Base-by-base conservation (phyloP, 306 rosid species). In the Prunus salicina region DNA sequence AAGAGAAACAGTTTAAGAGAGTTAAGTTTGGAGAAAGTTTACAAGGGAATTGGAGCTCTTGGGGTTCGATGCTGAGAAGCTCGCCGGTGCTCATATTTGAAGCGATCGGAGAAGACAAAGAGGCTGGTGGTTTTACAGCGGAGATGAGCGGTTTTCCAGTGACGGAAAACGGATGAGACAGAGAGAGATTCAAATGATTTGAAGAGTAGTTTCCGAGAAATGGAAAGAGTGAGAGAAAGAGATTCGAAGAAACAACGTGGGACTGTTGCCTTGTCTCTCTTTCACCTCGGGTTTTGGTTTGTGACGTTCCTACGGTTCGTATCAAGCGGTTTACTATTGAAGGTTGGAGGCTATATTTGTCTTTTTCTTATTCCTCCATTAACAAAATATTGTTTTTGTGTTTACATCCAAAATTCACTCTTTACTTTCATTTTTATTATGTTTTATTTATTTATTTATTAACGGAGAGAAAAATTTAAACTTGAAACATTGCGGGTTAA, bases 21-120 rank as follows among this genome's bases (percentile, higher is more conserved):
- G 46, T 4, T 5, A 57, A 71, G 24, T 50, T 71, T 38, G 69
- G 20, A 18, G 7, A 58, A 47, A 78, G 58, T 86, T 75, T 73
- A 93, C 98, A 86, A 20, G 95, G 88, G 75, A 93, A 93, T 72
- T 93, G 95, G 50, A 93, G 93, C 83, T 93, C 97, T 78, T 91
- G 93, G 38, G 97, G 97, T 10, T 89, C 88, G 75, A 93, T 84
- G 60, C 65, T 82, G 82, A 93, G 93, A 55, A 93, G 91, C 73
- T 93, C 98, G 89, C 91, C 91, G 75, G 97, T 84, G 82, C 87
- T 85, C 98, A 93, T 93, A 13, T 81, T 65, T 69, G 83, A 81
- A 11, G 58, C 38, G 82, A 85, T 85, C 88, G 78, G 83, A 70
- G 76, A 55, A 34, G 61, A 78, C 69, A 57, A 20, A 73, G 69